Percentiles rank a stretch among this genome's conserved stretches.
Evolutionary conservation across 148 eudicot genomes (phyloP).

Genomic region (Pouteria glomerata): DNA sequence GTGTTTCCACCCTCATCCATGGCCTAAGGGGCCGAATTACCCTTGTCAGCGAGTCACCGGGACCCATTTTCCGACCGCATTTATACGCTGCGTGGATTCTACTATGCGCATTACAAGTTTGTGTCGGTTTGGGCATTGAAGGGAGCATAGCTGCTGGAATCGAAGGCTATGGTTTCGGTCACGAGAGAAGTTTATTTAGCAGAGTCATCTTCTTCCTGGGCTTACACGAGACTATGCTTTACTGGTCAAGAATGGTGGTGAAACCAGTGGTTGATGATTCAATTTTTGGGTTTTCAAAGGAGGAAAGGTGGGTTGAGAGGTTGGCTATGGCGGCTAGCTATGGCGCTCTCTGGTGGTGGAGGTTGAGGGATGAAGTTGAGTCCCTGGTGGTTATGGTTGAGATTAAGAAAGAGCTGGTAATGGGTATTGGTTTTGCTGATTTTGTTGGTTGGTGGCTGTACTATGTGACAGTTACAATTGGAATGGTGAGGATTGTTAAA

Average conservation of each 20-base stretch:
- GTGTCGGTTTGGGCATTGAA: constrained; percentile 61
- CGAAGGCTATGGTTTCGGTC: constrained; percentile 43
- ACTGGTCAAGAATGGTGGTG: constrained; percentile 59
- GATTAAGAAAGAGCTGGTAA: constrained; percentile 44
- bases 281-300: constrained; percentile 33
- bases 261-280: constrained; percentile 80
- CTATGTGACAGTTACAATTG: constrained; percentile 59
- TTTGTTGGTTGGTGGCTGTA: constrained; percentile 80
- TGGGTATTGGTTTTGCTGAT: constrained; percentile 52
- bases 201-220: constrained; percentile 61
- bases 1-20: constrained; percentile 36
- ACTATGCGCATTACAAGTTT: constrained; percentile 51
- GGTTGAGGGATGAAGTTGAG: constrained; percentile 70
- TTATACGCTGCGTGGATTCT: constrained; percentile 56
- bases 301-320: constrained; percentile 58
- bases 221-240: constrained; percentile 66
- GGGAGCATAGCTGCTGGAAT: constrained; percentile 49
- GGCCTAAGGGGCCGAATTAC: constrained; percentile 33
- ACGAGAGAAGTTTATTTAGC: constrained; percentile 31
- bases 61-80: constrained; percentile 24
- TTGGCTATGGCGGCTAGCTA: constrained; percentile 48
- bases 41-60: constrained; percentile 17
- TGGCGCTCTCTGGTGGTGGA: constrained; percentile 69
- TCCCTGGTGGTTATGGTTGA: constrained; percentile 59
- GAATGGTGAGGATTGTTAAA: constrained; percentile 55